Conservation (phyloP, 768 basidiomycete genomes). For the Saitozyma podzolica region DNA sequence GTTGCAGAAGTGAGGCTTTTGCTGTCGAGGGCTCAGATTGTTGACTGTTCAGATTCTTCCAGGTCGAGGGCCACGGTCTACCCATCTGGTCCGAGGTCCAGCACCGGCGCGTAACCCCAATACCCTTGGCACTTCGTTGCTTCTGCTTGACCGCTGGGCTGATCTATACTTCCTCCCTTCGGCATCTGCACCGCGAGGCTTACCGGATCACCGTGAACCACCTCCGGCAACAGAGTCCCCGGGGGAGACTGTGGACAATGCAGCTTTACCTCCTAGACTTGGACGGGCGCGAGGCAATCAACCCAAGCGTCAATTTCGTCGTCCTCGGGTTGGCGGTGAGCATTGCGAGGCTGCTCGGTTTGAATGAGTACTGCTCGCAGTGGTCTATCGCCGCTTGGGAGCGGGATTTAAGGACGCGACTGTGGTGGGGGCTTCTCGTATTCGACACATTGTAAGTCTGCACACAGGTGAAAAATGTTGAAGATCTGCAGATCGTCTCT, state of each 20-base stretch:
- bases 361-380: not conserved
- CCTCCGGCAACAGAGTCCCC: not conserved
- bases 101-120: too few relatives aligned
- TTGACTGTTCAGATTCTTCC: conserved; percentile 1
- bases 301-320: not conserved
- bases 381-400: conserved; percentile 2
- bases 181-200: too few relatives aligned
- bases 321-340: conserved; percentile 4
- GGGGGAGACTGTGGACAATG: not conserved
- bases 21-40: not conserved
- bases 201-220: not conserved
- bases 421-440: not conserved
- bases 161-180: too few relatives aligned
- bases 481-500: too few relatives aligned
- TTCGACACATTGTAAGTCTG: not conserved
- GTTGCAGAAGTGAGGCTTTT: too few relatives aligned
- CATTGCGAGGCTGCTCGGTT: not conserved
- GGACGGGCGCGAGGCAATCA: not conserved
- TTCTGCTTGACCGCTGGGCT: too few relatives aligned
- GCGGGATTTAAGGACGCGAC: not conserved
- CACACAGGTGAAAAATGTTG: too few relatives aligned
- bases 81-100: too few relatives aligned
- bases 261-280: not conserved
- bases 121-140: too few relatives aligned
- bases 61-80: not conserved